These are phyloP conservation scores for Ceratonia siliqua DNA, from an alignment of 306 rosid genomes.

Conservation along the genomic window DNA sequence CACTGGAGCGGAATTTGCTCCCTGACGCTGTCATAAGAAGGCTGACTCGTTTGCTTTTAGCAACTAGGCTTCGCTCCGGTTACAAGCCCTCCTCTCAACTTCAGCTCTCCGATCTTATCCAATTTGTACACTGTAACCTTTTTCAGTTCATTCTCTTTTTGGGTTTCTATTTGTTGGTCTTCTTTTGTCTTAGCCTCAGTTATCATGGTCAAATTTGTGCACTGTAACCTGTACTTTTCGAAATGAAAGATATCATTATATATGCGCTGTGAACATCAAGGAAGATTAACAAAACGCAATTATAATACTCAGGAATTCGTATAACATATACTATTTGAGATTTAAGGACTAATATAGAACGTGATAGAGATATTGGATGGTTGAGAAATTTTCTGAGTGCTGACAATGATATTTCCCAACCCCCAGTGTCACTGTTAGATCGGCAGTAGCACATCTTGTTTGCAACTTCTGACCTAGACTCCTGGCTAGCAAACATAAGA, in stretches of 20 bases:
- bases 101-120: slow-evolving; percentile 65
- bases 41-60: slow-evolving; percentile 67
- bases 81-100: slow-evolving; percentile 62
- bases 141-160: background rate
- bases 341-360: background rate
- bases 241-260: too few species aligned
- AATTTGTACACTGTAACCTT: slow-evolving; percentile 57
- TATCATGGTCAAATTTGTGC: too few species aligned
- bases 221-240: too few species aligned
- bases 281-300: background rate
- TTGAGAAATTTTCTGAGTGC: background rate
- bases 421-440: background rate
- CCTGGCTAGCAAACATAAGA: background rate
- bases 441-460: background rate
- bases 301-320: background rate
- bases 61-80: slow-evolving; percentile 78
- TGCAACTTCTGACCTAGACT: background rate
- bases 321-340: too few species aligned
- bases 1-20: slow-evolving; percentile 68
- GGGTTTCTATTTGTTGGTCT: background rate
- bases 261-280: too few species aligned
- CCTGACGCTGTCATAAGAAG: slow-evolving; percentile 64
- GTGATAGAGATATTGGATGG: background rate
- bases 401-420: background rate
- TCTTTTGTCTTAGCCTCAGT: background rate